Percentiles rank a stretch among this genome's conserved stretches.
Evolutionary conservation across 1,284 basidiomycete genomes (phyloP).

Genomic region (Malassezia japonica): DNA sequence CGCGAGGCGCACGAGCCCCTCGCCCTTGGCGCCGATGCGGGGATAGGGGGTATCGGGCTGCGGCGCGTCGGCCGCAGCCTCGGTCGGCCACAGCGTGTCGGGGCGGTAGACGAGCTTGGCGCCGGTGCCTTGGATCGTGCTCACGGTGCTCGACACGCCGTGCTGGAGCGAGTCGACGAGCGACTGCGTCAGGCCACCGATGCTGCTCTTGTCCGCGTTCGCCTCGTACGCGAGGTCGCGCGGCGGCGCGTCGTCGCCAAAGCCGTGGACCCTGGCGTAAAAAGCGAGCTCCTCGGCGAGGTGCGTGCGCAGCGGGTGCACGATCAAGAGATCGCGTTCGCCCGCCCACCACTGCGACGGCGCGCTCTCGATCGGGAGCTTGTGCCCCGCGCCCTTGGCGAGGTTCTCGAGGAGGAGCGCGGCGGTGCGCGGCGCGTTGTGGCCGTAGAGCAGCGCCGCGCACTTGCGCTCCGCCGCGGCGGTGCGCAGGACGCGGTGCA

Average conservation of each 20-base stretch:
- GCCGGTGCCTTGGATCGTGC: slow-evolving; percentile 35
- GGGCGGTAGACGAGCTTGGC: slow-evolving; percentile 36
- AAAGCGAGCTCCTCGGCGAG: slow-evolving; percentile 26
- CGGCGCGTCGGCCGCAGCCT: not conserved
- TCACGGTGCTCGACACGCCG: slow-evolving; percentile 38
- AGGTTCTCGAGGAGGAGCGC: slow-evolving; percentile 33
- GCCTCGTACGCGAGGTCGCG: slow-evolving; percentile 7
- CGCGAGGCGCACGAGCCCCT: slow-evolving; percentile 23
- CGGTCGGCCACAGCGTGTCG: slow-evolving; percentile 1
- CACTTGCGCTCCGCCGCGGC: slow-evolving; percentile 21
- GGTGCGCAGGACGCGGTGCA: slow-evolving; percentile 21
- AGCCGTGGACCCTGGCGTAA: slow-evolving; percentile 19
- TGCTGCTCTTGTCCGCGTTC: slow-evolving; percentile 30
- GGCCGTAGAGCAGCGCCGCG: slow-evolving; percentile 28
- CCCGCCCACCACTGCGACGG: slow-evolving; percentile 26
- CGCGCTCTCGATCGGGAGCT: slow-evolving; percentile 29
- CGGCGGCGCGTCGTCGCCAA: not conserved
- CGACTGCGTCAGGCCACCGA: slow-evolving; percentile 31
- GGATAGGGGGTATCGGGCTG: slow-evolving; percentile 7
- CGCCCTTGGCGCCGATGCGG: slow-evolving; percentile 27
- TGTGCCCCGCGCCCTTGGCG: slow-evolving; percentile 37
- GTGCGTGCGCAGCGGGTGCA: slow-evolving; percentile 28
- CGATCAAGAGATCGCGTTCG: slow-evolving; percentile 20
- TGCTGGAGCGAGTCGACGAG: slow-evolving; percentile 37
- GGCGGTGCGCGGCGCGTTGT: slow-evolving; percentile 27